These are phyloP conservation scores for Amylocystis lapponica DNA, from an alignment of 768 basidiomycete species.

Conservation along the genomic window DNA sequence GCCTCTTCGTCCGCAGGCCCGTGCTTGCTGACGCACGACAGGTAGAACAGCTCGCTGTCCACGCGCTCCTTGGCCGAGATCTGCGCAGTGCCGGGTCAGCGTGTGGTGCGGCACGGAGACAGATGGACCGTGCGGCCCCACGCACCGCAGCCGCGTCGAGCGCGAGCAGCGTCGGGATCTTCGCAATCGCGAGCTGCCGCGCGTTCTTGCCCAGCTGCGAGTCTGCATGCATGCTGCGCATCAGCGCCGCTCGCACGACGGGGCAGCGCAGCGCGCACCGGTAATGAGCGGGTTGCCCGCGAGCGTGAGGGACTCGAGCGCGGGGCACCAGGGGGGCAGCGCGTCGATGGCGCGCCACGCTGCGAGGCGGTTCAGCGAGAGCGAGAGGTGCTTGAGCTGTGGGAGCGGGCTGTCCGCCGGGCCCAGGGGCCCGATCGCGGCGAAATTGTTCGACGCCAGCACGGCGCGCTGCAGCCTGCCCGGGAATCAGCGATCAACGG, in stretches of 20 bases:
- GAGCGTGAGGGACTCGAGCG: conserved; percentile 54
- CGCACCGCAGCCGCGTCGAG: conserved; percentile 65
- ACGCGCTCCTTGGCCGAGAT: conserved; percentile 62
- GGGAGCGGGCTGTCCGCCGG: conserved; percentile 14
- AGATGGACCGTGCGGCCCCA: conserved; percentile 7
- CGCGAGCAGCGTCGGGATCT: conserved; percentile 51
- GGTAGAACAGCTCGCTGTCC: conserved; percentile 83
- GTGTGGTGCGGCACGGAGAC: not conserved
- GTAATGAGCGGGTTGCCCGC: conserved; percentile 59
- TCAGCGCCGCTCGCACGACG: not conserved
- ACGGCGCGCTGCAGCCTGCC: conserved; percentile 59
- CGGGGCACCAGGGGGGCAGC: conserved; percentile 63
- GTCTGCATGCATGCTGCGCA: conserved; percentile 24
- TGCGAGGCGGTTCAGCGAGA: conserved; percentile 55
- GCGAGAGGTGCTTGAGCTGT: conserved; percentile 50
- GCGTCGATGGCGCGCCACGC: conserved; percentile 63
- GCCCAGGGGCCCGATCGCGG: conserved; percentile 29
- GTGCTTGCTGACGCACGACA: conserved; percentile 54
- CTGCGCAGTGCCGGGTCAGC: conserved; percentile 30
- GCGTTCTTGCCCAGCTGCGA: conserved; percentile 19
- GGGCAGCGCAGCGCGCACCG: conserved; percentile 30
- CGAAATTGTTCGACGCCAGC: conserved; percentile 57
- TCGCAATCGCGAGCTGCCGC: conserved; percentile 62
- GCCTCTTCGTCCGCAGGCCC: conserved; percentile 38
- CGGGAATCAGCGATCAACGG: not conserved